Evolutionary conservation across 192 early-diverging fungal genomes (phyloP), one percentile per base, ranked within the genome.

Genomic region (Coemansia sp.): DNA sequence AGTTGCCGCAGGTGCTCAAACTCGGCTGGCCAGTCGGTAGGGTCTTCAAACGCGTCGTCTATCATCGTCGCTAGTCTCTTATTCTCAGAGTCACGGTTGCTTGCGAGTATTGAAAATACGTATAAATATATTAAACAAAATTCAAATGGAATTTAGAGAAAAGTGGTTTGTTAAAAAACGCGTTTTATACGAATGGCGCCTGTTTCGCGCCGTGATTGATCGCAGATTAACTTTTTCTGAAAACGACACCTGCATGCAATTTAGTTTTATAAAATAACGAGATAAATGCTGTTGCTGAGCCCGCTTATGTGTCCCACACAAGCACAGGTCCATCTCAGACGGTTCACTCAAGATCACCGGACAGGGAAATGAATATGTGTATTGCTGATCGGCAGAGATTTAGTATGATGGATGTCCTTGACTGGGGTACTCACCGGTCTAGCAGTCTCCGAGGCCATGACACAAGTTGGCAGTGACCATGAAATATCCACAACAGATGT

Each of bases 1-100:
- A 91, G 70, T 29, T 82, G 73, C 38, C 84, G 69, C 16, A 91
- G 66, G 9, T 77, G 72, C 8, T 45, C 54, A 39, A 73, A 65
- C 4, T 57, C 48, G 7, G 55, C 57, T 9, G 85, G 83, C 78
- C 87, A 93, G 71, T 93, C 91, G 26, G 78, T 79, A 1, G 91
- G 89, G 68, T 89, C 88, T n/a, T 89, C 85, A 19, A 92, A 12
- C 14, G 39, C 39, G 13, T 53, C 51, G 8, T 53, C 51, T 13
- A 53, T 20, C 22, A 53, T 50, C 7, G 41, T 43, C 14, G 41
- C 2, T n/a, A n/a, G 2, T 43, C 16, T 43, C 12, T 12, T 43
- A 12, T 12, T 43, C 10, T 43, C 4, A 43, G 3, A 43, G 41
- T 16, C 12, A 13, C 3, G 41, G 49, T 19, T 23, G 7, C 32